Conservation (phyloP, 257 asterid species). For the Solanum pinnatisectum region DNA sequence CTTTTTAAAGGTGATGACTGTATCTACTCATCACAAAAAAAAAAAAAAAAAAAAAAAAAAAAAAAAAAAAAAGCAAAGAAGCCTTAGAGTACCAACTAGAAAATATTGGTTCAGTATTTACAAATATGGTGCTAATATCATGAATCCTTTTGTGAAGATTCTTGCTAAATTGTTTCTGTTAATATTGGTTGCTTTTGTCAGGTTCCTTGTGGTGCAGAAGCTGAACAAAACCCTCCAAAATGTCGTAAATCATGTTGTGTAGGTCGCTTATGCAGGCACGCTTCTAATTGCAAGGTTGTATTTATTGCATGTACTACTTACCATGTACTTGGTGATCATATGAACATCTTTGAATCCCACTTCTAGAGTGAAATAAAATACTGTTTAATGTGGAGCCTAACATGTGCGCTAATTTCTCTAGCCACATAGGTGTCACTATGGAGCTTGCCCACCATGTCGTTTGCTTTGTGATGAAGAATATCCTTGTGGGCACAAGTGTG, state of each 20-base stretch:
- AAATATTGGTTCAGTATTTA: background rate
- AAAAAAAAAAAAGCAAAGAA: background rate
- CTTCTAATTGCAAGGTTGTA: conserved; percentile 57
- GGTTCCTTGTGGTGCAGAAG: conserved; percentile 98
- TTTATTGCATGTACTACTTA: background rate
- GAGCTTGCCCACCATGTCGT: conserved; percentile 82
- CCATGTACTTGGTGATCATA: background rate
- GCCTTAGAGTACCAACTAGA: background rate
- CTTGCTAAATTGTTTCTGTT: background rate
- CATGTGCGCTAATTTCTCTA: conserved; percentile 16
- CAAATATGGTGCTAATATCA: background rate
- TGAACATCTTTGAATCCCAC: background rate
- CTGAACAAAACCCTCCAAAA: conserved; percentile 79
- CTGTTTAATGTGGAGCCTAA: background rate
- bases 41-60: background rate
- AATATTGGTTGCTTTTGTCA: conserved; percentile 15
- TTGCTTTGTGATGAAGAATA: conserved; percentile 63
- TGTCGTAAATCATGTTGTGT: conserved; percentile 62
- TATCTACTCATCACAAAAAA: background rate
- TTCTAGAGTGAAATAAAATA: background rate
- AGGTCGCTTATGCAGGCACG: conserved; percentile 67
- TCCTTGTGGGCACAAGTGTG: conserved; percentile 78
- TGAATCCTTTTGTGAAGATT: background rate
- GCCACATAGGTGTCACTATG: conserved; percentile 97
- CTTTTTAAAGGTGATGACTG: background rate